Evolutionary conservation across 208 protist genomes (phyloP), one percentile per base, ranked within the genome.

Genomic region (Leishmania major): DNA sequence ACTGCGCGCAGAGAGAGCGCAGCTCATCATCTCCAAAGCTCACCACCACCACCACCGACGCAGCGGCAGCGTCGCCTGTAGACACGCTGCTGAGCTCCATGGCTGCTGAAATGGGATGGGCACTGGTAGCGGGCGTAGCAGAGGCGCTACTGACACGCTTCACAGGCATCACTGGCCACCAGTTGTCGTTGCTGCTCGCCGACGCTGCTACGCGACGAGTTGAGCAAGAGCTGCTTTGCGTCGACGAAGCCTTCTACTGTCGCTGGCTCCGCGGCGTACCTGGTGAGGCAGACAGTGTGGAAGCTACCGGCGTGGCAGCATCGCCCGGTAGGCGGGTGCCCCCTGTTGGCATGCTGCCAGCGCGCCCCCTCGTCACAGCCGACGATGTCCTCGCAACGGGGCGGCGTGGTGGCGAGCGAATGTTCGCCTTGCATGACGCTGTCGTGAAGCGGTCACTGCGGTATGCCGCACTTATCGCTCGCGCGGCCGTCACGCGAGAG

Each of bases 171-270:
- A 37, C 78, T 19, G 71, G 77, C 25, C 40, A 53, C 17, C 51
- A 77, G 35, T 70, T 89, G 31, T 59, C 67, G 37, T 10, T 69
- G 25, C 5, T 77, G 66, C 74, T 94, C 37, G 55, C 79, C 17
- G 84, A 88, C 1, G 83, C 90, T 37, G 35, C 91, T 47, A 66
- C 55, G 11, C 49, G 82, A 45, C 79, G 80, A 67, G 53, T 92
- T 47, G 40, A 79, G 57, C 19, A 72, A 49, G 86, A 88, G 77
- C 67, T 94, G 53, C 82, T 87, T 31, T 81, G 77, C 10, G 84
- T 85, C 2, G 91, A 94, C 78, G 91, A 94, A 59, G 87, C 91
- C 19, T 94, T 94, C 78, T 84, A 88, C 43, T 60, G 31, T 37
- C 91, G 89, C 6, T 91, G 84, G 59, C 51, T 91, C 64, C 76